Evolutionary conservation across 805 yeast species (phyloP), one percentile per base, ranked within the genome.

Genomic region (Barnettozyma sucrosica): DNA sequence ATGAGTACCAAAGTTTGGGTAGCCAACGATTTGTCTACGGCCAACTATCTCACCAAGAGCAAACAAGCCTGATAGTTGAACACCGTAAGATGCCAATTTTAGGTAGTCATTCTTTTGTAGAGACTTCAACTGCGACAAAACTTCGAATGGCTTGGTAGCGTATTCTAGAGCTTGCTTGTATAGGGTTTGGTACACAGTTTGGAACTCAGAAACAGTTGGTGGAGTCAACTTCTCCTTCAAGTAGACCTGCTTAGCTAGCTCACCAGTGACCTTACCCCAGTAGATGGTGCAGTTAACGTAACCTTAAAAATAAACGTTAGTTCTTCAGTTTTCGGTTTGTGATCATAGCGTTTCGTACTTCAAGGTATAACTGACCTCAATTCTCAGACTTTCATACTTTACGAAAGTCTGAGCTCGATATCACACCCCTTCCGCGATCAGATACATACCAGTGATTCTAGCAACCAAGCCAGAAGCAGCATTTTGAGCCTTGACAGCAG

Each of bases 21-120:
- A 92, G 58, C 97, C 97, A 63, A 89, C 86, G 51, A 93, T 60
- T 63, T 86, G 81, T 76, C 98, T 85, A 77, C 98, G 89, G 64
- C 99, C 99, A 63, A 93, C 77, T 58, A 90, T 81, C 77, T 93
- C 99, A 66, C 99, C 99, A 41, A 92, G 76, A 24, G 97, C 81
- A 71, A 89, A 93, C 66, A 90, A 77, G 55, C 97, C 99, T 56
- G 87, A 74, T 47, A 92, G 71, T 73, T 93, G 99, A 57, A 89
- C 71, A 57, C 81, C 82, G 70, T 80, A 81, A 34, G 90, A 83
- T 59, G 84, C 83, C 66, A 77, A 85, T 70, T 79, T 81, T 59
- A 80, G 68, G 55, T 71, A 75, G 62, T 76, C 75, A 57, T 77
- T 81, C 67, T 76, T 81, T 66, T 74, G 67, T 62, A 77, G 61